A percentile compares a stretch with the other conserved stretches of the same genome.
These are phyloP conservation scores for Ephemerocybe angulata DNA, from an alignment of 768 basidiomycete genomes.

Conservation along the genomic window DNA sequence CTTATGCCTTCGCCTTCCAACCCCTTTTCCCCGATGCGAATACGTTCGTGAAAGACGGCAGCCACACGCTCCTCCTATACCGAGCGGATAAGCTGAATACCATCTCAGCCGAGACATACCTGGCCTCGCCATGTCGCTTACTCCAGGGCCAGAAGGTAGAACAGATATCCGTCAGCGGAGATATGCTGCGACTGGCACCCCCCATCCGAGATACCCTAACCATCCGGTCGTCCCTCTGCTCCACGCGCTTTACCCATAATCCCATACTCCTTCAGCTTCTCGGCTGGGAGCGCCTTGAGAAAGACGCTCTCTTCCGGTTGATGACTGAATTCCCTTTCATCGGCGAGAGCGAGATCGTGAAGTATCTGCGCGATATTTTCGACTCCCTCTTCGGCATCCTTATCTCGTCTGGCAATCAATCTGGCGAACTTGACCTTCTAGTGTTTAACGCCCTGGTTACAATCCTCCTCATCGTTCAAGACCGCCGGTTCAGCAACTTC, in stretches of 20 bases:
- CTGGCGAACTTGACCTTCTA: constrained; percentile 76
- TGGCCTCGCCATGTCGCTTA: constrained; percentile 62
- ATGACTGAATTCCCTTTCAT: constrained; percentile 88
- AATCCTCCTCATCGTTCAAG: constrained; percentile 88
- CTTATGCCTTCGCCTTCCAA: constrained; percentile 91
- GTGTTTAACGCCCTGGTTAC: constrained; percentile 91
- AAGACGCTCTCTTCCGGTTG: constrained; percentile 63
- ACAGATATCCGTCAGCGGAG: constrained; percentile 51
- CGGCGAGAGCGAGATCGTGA: constrained; percentile 91
- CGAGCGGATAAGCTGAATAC: constrained; percentile 68
- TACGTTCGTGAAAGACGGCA: constrained; percentile 86
- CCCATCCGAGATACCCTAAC: constrained; percentile 74
- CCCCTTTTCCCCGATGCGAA: constrained; percentile 76
- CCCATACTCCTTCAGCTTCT: constrained; percentile 75
- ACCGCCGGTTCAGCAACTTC: constrained; percentile 94
- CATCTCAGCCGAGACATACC: constrained; percentile 67
- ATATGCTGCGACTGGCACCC: constrained; percentile 61
- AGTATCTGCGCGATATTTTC: constrained; percentile 87
- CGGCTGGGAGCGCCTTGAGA: constrained; percentile 76
- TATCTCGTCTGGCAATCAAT: constrained; percentile 65
- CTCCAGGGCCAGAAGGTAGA: constrained; percentile 56
- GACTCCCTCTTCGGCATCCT: constrained; percentile 91
- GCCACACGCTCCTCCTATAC: constrained; percentile 82
- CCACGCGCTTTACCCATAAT: constrained; percentile 90
- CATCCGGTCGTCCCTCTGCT: constrained; percentile 87